phyloP scores from a whole-genome alignment of 768 basidiomycete species.

The Hericium coralloides region DNA sequence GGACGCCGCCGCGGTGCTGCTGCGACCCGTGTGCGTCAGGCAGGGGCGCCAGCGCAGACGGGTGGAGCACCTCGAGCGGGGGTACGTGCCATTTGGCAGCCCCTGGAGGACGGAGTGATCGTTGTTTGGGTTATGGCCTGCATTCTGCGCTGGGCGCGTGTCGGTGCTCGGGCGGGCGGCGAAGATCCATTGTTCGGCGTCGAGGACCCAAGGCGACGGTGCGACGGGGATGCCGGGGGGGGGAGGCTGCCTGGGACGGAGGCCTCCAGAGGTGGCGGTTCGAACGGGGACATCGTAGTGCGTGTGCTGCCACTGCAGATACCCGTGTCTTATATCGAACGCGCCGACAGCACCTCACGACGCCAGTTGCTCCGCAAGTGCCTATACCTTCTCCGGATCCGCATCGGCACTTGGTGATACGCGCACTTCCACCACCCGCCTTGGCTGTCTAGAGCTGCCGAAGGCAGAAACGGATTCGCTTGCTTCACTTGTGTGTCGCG shows the following conservation, averaged over 20 bases:
- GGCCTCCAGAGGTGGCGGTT: not conserved
- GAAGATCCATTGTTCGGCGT: slow-evolving; percentile 5
- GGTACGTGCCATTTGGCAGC: slow-evolving; percentile 7
- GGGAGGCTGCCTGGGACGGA: not conserved
- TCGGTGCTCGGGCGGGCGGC: not conserved
- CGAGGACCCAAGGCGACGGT: slow-evolving; percentile 7
- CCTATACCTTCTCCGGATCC: too few relatives aligned
- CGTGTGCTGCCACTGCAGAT: too few relatives aligned
- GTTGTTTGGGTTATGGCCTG: not conserved
- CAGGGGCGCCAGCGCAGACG: slow-evolving; percentile 3
- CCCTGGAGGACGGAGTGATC: slow-evolving; percentile 7
- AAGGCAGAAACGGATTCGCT: too few relatives aligned
- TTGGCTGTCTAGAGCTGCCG: too few relatives aligned
- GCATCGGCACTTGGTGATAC: too few relatives aligned
- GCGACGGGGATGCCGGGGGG: not conserved
- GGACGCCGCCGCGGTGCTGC: slow-evolving; percentile 5
- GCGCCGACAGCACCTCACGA: too few relatives aligned
- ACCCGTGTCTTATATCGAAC: too few relatives aligned
- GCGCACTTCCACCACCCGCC: too few relatives aligned
- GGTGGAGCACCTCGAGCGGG: slow-evolving; percentile 7
- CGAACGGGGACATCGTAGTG: too few relatives aligned
- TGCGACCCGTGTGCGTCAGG: not conserved
- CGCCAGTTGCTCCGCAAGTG: too few relatives aligned
- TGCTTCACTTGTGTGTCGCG: too few relatives aligned
- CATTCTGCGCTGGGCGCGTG: too few relatives aligned